These are phyloP conservation scores for Carpinus viminea DNA, from an alignment of 306 rosid species.

Conservation along the genomic window DNA sequence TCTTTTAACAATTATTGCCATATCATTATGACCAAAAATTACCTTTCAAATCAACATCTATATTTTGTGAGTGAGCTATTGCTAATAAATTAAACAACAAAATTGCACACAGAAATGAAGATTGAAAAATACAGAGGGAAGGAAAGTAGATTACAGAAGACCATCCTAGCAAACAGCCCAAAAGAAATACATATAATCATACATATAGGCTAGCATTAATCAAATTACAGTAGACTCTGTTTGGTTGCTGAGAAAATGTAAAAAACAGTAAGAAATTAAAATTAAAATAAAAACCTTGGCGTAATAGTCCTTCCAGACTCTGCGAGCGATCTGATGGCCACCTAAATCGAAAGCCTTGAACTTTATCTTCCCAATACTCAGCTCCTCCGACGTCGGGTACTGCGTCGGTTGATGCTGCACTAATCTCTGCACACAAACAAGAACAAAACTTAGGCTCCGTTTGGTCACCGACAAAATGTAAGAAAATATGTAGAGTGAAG, in stretches of 20 bases:
- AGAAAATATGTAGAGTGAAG: background rate
- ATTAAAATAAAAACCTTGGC: conserved; percentile 48
- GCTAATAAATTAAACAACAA: background rate
- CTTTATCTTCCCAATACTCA: conserved; percentile 75
- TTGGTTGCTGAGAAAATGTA: background rate
- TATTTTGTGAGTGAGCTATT: background rate
- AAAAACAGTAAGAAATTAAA: background rate
- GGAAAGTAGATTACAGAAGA: background rate
- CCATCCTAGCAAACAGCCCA: background rate
- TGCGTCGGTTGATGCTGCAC: conserved; percentile 90
- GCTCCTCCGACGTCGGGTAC: conserved; percentile 79
- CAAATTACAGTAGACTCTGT: background rate
- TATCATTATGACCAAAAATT: background rate
- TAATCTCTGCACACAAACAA: conserved; percentile 53
- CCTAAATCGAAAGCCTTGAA: conserved; percentile 93
- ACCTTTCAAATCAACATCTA: background rate
- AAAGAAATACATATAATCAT: background rate
- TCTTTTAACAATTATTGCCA: background rate
- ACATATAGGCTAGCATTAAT: background rate
- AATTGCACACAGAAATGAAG: background rate
- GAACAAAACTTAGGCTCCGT: background rate
- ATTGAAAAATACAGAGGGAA: background rate
- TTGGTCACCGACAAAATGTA: background rate
- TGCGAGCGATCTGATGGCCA: conserved; percentile 84
- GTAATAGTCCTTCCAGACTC: conserved; percentile 87